Percentiles rank a stretch among this genome's conserved stretches.
Evolutionary conservation across 2,329 filamentous ascomycete genomes (phyloP).

Genomic region (Aspergillus uvarum): DNA sequence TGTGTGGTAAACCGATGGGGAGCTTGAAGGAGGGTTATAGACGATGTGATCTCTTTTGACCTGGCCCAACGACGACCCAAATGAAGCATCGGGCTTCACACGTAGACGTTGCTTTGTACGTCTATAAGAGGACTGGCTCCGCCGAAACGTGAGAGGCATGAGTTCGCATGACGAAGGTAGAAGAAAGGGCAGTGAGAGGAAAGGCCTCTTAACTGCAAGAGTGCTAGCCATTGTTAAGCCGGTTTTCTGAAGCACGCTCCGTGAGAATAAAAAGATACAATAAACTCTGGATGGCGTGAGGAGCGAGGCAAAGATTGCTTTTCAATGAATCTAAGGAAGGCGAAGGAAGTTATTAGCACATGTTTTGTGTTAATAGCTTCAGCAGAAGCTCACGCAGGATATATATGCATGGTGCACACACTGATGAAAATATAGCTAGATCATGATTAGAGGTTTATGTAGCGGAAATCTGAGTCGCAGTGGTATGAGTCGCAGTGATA

Average conservation of each 20-base stretch:
- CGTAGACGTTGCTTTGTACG: slow-evolving; percentile 53
- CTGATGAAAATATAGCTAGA: not conserved
- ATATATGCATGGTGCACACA: not conserved
- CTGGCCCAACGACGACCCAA: slow-evolving; percentile 40
- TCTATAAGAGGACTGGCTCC: slow-evolving; percentile 52
- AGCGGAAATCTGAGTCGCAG: not conserved
- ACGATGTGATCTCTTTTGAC: slow-evolving; percentile 57
- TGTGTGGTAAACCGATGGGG: slow-evolving; percentile 64
- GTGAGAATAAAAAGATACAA: not conserved
- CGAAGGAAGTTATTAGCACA: not conserved
- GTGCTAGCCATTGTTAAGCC: slow-evolving; percentile 29
- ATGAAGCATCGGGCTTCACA: slow-evolving; percentile 54
- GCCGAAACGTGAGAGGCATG: slow-evolving; percentile 33
- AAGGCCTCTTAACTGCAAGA: slow-evolving; percentile 34
- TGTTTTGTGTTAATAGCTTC: not conserved
- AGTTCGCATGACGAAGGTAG: slow-evolving; percentile 39
- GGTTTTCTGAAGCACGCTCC: not conserved
- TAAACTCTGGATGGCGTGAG: not conserved
- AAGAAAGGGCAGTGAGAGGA: slow-evolving; percentile 40
- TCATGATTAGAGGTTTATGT: not conserved
- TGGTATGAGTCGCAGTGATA: not conserved
- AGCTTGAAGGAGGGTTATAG: slow-evolving; percentile 65
- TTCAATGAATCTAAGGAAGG: not conserved
- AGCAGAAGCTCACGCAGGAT: too few relatives aligned
- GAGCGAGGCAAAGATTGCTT: not conserved